Percentiles rank a stretch among this genome's conserved stretches.
Evolutionary conservation across 2,329 filamentous ascomycete species (phyloP).

Genomic region (Sporothrix protearum): DNA sequence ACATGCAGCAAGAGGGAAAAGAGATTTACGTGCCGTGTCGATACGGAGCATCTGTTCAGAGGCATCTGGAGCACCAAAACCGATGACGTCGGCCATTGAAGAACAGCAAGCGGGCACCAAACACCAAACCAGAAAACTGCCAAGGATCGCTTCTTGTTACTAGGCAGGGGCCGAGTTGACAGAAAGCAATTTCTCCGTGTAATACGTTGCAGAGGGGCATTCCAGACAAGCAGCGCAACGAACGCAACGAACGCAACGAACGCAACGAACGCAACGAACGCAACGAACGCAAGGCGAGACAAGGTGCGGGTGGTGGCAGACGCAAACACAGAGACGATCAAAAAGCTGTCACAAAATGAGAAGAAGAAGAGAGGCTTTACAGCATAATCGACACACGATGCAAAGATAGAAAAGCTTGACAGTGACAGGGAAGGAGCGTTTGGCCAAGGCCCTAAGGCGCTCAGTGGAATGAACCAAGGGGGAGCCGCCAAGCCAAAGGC

Average conservation of each 20-base stretch:
- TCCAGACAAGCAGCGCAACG: not conserved
- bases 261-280: not conserved
- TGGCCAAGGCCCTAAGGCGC: conserved; percentile 10
- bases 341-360: not conserved
- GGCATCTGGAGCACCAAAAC: not conserved
- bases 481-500: not conserved
- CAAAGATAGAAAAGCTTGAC: not conserved
- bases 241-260: not conserved
- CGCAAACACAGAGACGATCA: not conserved
- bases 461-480: not conserved
- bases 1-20: not conserved
- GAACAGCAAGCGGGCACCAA: conserved; percentile 1
- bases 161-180: conserved; percentile 12
- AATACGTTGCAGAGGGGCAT: not conserved
- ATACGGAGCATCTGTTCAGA: not conserved
- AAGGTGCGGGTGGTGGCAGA: not conserved
- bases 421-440: not conserved
- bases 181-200: not conserved
- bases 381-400: not conserved
- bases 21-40: not conserved
- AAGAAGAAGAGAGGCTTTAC: too few species aligned
- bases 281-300: not conserved
- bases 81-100: conserved; percentile 19
- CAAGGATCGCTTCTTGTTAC: conserved; percentile 16
- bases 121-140: conserved; percentile 10